Evolutionary conservation across 2,329 filamentous ascomycete species (phyloP).

Genomic region (Aspergillus sp.): DNA sequence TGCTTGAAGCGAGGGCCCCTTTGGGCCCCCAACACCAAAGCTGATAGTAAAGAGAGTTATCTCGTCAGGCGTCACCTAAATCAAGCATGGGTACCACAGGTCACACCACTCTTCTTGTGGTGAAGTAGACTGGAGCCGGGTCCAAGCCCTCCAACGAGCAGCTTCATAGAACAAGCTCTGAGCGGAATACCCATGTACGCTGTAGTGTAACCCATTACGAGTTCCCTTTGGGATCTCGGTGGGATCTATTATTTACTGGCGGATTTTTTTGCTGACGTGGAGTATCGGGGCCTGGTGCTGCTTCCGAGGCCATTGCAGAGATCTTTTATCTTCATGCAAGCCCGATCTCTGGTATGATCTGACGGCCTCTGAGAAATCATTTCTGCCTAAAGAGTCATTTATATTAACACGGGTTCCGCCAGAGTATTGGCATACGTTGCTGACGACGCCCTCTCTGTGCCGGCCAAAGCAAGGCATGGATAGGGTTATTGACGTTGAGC

Average conservation of each 20-base stretch:
- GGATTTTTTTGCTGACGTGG: background rate
- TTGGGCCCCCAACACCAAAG: background rate
- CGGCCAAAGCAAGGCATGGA: background rate
- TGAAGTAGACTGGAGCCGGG: background rate
- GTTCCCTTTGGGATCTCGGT: background rate
- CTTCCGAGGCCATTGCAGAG: background rate
- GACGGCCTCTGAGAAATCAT: too few relatives aligned
- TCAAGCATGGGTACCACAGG: background rate
- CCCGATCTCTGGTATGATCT: background rate
- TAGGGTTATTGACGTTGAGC: background rate
- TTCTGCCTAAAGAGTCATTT: too few relatives aligned
- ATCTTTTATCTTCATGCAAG: background rate
- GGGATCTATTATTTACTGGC: background rate
- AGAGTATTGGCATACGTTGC: background rate
- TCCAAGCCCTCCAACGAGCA: too few relatives aligned
- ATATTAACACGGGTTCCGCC: too few relatives aligned
- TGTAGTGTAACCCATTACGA: background rate
- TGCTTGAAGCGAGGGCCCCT: background rate
- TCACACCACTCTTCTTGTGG: background rate
- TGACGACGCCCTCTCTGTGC: background rate
- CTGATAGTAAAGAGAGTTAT: background rate
- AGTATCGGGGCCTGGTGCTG: background rate
- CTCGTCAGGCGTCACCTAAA: background rate
- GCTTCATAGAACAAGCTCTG: background rate
- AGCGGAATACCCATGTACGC: background rate